Percentiles rank a stretch among this genome's conserved stretches.
These are phyloP conservation scores for Claviceps sorghi DNA, from an alignment of 2,329 filamentous ascomycete species.

Conservation along the genomic window DNA sequence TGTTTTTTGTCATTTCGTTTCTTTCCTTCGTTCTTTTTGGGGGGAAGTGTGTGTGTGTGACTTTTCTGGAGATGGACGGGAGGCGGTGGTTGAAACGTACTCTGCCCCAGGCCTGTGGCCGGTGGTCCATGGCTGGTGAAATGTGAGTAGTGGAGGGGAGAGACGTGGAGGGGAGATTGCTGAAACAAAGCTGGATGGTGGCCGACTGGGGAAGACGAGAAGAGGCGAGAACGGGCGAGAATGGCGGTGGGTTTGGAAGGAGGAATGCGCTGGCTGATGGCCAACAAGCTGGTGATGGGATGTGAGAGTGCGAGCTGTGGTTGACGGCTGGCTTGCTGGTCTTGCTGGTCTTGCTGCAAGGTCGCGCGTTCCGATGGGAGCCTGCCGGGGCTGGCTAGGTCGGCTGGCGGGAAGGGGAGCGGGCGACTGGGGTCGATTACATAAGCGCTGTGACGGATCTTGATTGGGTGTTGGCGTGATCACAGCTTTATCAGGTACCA, in stretches of 20 bases:
- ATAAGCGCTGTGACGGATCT: background rate
- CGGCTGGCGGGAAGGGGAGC: background rate
- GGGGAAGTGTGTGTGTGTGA: slow-evolving; percentile 5
- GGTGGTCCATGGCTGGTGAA: slow-evolving; percentile 46
- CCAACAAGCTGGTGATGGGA: slow-evolving; percentile 7
- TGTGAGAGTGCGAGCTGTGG: background rate
- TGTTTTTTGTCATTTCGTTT: background rate
- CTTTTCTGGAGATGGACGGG: slow-evolving; percentile 4
- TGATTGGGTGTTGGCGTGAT: background rate
- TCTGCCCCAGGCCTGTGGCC: slow-evolving; percentile 59
- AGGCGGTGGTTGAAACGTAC: slow-evolving; percentile 30
- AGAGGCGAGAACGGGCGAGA: background rate
- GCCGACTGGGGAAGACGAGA: background rate
- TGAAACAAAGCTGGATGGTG: background rate
- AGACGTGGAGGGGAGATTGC: background rate
- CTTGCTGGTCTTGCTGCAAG: background rate
- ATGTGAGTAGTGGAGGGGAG: slow-evolving; percentile 2
- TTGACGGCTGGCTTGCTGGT: background rate
- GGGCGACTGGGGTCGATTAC: background rate
- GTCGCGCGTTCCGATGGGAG: background rate
- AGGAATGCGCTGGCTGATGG: slow-evolving; percentile 5
- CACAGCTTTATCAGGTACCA: background rate
- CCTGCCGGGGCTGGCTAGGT: background rate
- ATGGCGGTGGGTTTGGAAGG: background rate
- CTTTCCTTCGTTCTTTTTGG: slow-evolving; percentile 1